These are phyloP conservation scores for Tricholoma sp. DNA, from an alignment of 768 basidiomycete genomes.

Conservation along the genomic window DNA sequence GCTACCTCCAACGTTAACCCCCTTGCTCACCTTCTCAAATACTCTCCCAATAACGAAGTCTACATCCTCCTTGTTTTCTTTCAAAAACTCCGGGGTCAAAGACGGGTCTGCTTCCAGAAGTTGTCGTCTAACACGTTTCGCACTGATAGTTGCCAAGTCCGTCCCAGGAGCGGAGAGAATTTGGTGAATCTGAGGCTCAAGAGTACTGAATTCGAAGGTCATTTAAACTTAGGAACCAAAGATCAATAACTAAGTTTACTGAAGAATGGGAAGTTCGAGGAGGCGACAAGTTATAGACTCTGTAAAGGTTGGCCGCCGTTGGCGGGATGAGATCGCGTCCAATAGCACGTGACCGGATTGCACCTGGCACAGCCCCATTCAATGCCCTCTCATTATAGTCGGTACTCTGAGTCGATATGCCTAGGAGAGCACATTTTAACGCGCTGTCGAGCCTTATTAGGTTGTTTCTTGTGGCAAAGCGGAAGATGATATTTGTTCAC, in stretches of 20 bases:
- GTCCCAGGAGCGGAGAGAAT: constrained; percentile 76
- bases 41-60: constrained; percentile 64
- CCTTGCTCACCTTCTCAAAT: constrained; percentile 53
- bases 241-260: constrained; percentile 14
- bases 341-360: constrained; percentile 12
- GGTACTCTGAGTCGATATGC: too few species aligned
- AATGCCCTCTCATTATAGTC: too few species aligned
- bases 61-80: constrained; percentile 61
- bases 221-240: constrained; percentile 26
- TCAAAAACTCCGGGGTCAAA: constrained; percentile 56
- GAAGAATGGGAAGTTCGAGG: constrained; percentile 3
- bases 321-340: constrained; percentile 8
- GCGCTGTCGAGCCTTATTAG: too few species aligned
- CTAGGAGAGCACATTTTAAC: too few species aligned
- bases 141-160: constrained; percentile 77
- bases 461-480: too few species aligned
- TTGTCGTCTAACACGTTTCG: constrained; percentile 83
- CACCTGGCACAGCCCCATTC: too few species aligned
- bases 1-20: constrained; percentile 23
- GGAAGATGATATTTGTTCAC: too few species aligned
- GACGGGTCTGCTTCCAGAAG: constrained; percentile 48
- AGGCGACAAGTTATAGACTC: not conserved
- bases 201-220: constrained; percentile 46
- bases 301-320: not conserved
- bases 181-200: constrained; percentile 57